A percentile compares a stretch with the other conserved stretches of the same genome.
These are phyloP conservation scores for Aspergillaceae sp. DNA, from an alignment of 2,329 filamentous ascomycete species.

Conservation along the genomic window DNA sequence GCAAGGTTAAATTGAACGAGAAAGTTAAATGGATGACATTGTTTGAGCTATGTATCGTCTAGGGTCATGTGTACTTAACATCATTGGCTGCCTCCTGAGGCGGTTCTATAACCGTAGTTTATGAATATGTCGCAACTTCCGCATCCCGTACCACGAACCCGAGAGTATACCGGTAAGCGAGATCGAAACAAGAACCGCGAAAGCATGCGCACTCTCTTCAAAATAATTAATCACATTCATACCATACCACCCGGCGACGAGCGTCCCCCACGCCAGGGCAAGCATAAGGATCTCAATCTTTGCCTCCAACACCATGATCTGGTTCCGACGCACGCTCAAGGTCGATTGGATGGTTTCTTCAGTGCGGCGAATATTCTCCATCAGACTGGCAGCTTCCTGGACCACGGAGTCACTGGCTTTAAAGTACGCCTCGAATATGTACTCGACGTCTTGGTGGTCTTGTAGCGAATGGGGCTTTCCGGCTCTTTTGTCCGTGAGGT, in stretches of 20 bases:
- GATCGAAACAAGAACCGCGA: slow-evolving; percentile 11
- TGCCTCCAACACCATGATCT: slow-evolving; percentile 33
- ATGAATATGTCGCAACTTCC: slow-evolving; percentile 16
- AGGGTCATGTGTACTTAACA: no score
- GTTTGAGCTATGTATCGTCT: no score
- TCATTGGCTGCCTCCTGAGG: no score
- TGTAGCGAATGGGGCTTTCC: slow-evolving; percentile 20
- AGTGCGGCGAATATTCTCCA: slow-evolving; percentile 22
- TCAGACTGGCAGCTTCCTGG: slow-evolving; percentile 18
- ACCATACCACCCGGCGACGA: slow-evolving; percentile 29
- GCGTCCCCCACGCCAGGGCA: slow-evolving; percentile 26
- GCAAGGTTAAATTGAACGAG: no score
- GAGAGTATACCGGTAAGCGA: slow-evolving; percentile 15
- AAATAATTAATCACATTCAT: slow-evolving; percentile 33
- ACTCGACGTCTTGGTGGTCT: slow-evolving; percentile 32
- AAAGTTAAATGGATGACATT: no score
- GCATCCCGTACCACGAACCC: slow-evolving; percentile 18
- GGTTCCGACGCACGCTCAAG: slow-evolving; percentile 29
- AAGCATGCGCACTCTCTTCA: slow-evolving; percentile 25
- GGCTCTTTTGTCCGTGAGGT: slow-evolving; percentile 23
- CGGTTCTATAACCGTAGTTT: slow-evolving; percentile 10
- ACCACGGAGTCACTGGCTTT: slow-evolving; percentile 28
- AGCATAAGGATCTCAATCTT: slow-evolving; percentile 31
- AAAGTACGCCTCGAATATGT: slow-evolving; percentile 30
- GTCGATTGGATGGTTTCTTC: slow-evolving; percentile 26